Percentiles rank a stretch among this genome's conserved stretches.
Conservation (phyloP, 345 rosid genomes). For the Geranium brycei region DNA sequence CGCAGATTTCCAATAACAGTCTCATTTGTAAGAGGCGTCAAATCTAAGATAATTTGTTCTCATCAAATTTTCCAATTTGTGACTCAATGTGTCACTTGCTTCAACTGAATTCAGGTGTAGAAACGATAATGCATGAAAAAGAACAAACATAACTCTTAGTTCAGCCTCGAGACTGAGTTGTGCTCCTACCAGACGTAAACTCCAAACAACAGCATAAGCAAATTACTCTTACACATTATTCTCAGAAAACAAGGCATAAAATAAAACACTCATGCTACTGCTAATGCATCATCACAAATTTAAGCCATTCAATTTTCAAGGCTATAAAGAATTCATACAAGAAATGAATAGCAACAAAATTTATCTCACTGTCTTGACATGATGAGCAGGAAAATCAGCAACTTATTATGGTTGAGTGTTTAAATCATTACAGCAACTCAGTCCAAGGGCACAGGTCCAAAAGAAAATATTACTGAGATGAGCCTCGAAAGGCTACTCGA, state of each 20-base stretch:
- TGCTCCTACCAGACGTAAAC: too few species aligned
- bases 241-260: neutral
- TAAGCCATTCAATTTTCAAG: neutral
- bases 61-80: neutral
- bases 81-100: neutral
- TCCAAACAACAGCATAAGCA: neutral
- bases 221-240: neutral
- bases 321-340: neutral
- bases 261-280: too few species aligned
- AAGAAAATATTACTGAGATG: slow-evolving; percentile 3
- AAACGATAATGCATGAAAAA: neutral
- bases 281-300: too few species aligned
- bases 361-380: too few species aligned
- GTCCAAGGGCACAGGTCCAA: neutral
- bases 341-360: too few species aligned
- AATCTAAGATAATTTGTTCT: neutral
- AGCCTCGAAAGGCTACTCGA: slow-evolving; percentile 7
- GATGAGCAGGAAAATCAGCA: neutral
- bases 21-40: neutral
- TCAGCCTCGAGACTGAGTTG: too few species aligned
- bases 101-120: too few species aligned
- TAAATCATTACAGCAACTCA: too few species aligned
- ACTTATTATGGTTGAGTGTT: slow-evolving; percentile 10
- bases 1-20: neutral
- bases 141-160: neutral